phyloP scores from a whole-genome alignment of 2,329 filamentous ascomycete species.

The Diplocarpon mali region DNA sequence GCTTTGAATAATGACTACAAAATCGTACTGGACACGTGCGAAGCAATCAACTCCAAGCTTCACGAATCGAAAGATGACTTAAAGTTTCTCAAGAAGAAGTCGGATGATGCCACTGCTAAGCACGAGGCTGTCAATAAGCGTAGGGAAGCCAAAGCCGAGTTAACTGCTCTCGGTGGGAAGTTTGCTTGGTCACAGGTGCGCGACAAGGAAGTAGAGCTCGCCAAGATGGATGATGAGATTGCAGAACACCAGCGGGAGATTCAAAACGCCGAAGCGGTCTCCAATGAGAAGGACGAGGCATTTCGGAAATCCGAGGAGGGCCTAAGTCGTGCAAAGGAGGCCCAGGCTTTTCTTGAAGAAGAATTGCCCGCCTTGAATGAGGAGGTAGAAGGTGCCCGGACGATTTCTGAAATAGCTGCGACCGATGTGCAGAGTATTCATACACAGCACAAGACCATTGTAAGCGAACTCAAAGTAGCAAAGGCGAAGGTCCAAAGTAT shows the following conservation, averaged over 20 bases:
- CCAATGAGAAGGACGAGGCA: conserved; percentile 38
- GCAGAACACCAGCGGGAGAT: conserved; percentile 29
- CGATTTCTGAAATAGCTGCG: conserved; percentile 41
- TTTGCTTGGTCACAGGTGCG: conserved; percentile 82
- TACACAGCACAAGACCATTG: conserved; percentile 55
- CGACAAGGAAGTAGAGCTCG: conserved; percentile 52
- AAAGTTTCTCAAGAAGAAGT: conserved; percentile 43
- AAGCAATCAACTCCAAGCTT: conserved; percentile 57
- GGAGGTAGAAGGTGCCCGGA: conserved; percentile 36
- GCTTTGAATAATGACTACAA: conserved; percentile 86
- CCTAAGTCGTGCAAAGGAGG: conserved; percentile 27
- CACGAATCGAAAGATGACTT: conserved; percentile 51
- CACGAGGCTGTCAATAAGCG: conserved; percentile 56
- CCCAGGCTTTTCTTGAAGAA: conserved; percentile 10
- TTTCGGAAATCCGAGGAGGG: conserved; percentile 25
- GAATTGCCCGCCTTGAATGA: conserved; percentile 35
- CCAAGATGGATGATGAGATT: conserved; percentile 30
- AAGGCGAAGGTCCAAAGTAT: conserved; percentile 36
- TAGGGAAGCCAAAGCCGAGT: conserved; percentile 49
- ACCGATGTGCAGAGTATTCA: conserved; percentile 43
- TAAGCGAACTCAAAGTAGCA: conserved; percentile 43
- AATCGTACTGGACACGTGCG: conserved; percentile 67
- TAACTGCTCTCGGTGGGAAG: conserved; percentile 50
- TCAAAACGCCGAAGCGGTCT: conserved; percentile 30
- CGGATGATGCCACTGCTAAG: conserved; percentile 51